Conservation (phyloP, 345 rosid genomes). For the Brassica juncea region DNA sequence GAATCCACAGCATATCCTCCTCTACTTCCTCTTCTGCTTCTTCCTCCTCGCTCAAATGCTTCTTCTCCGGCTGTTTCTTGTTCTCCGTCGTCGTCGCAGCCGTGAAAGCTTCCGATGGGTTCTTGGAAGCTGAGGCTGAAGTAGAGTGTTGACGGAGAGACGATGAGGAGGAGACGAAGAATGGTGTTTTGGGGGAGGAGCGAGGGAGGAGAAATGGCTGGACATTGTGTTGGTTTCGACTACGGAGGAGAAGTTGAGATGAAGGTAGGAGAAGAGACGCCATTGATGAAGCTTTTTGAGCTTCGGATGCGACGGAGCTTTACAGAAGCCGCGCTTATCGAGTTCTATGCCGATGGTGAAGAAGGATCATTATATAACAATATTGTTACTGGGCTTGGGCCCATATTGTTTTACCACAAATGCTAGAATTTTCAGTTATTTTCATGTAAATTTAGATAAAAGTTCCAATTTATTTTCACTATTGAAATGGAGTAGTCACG, state of each 20-base stretch:
- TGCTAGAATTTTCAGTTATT: not conserved
- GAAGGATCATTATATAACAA: not conserved
- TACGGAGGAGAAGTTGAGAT: not conserved
- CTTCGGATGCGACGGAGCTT: not conserved
- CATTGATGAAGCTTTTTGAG: not conserved
- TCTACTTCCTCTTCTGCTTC: slow-evolving; percentile 71
- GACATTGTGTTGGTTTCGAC: not conserved
- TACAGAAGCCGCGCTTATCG: not conserved
- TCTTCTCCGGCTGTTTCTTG: slow-evolving; percentile 32
- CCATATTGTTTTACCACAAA: not conserved
- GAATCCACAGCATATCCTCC: slow-evolving; percentile 92
- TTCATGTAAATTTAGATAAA: not conserved
- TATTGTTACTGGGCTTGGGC: not conserved
- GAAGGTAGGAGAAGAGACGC: not conserved
- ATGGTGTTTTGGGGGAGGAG: not conserved
- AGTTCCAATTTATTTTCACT: not conserved
- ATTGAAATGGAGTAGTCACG: not conserved
- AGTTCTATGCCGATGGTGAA: not conserved
- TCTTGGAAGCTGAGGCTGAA: not conserved
- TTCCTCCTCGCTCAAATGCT: slow-evolving; percentile 32
- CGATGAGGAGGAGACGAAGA: not conserved
- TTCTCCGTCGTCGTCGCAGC: not conserved
- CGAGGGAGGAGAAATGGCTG: not conserved
- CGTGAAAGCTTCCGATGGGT: slow-evolving; percentile 21
- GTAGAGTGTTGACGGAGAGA: not conserved